Conservation (phyloP, 2,329 filamentous ascomycete genomes). For the Beauveria asiatica region DNA sequence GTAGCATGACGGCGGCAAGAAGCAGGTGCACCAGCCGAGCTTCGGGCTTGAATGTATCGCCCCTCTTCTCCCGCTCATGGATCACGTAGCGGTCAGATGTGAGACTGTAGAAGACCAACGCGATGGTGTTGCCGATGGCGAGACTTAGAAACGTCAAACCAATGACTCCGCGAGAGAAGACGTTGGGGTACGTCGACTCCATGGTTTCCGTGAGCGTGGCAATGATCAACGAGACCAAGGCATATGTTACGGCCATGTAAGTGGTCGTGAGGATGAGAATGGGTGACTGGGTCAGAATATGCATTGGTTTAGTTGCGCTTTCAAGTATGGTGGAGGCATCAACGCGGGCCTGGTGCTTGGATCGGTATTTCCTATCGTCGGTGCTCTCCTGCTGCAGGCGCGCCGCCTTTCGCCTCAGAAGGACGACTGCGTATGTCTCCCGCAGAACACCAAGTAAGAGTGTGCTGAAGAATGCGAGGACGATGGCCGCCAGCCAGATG, state of each 20-base stretch:
- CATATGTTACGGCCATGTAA: background rate
- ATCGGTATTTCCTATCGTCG: background rate
- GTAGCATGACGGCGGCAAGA: constrained; percentile 30
- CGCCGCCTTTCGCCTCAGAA: background rate
- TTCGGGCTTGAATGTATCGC: constrained; percentile 32
- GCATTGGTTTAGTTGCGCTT: background rate
- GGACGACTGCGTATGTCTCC: background rate
- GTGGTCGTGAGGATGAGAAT: background rate
- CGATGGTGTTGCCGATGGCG: background rate
- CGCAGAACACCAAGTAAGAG: background rate
- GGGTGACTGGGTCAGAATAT: background rate
- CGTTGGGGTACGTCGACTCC: background rate
- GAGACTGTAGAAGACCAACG: background rate
- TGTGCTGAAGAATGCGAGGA: background rate
- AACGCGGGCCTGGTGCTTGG: background rate
- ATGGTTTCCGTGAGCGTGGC: background rate
- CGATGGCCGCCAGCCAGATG: background rate
- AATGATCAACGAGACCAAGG: background rate
- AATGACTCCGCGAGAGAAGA: background rate
- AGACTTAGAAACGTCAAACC: background rate
- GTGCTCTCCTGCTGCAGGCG: background rate
- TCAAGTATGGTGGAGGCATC: background rate
- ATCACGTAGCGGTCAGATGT: background rate
- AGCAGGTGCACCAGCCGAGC: background rate
- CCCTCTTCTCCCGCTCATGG: background rate